Conservation (phyloP, 2,329 filamentous ascomycete species). For the Aspergillus sp. region DNA sequence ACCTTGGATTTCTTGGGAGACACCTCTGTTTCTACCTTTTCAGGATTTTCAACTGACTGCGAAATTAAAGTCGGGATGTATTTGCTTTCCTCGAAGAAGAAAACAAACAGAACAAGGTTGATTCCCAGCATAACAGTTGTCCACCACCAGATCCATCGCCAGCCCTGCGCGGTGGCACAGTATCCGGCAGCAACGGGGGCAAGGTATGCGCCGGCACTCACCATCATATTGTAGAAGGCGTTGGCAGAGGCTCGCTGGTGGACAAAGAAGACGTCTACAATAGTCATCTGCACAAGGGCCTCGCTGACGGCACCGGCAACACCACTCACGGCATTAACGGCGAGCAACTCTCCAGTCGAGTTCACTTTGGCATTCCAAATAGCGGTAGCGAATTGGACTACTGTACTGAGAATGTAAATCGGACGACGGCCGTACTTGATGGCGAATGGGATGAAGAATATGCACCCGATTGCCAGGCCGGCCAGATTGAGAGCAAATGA, state of each 20-base stretch:
- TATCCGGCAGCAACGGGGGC: conserved; percentile 24
- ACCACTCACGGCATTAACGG: conserved; percentile 5
- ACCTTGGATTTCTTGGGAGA: too few species aligned
- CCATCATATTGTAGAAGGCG: conserved; percentile 10
- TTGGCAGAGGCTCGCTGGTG: conserved; percentile 13
- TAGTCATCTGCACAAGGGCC: conserved; percentile 15
- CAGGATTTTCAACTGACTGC: accelerated
- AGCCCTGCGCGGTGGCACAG: conserved; percentile 43
- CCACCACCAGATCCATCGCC: conserved; percentile 55
- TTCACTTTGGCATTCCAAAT: conserved; percentile 1
- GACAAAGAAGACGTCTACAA: conserved; percentile 16
- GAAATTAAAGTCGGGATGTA: not conserved
- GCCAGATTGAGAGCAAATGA: conserved; percentile 10
- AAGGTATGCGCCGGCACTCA: conserved; percentile 3
- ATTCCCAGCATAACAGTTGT: conserved; percentile 43
- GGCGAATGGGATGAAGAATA: conserved; percentile 16
- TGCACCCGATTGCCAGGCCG: conserved; percentile 10
- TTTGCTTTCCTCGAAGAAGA: conserved; percentile 47
- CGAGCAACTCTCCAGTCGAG: not conserved
- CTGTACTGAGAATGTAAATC: conserved; percentile 1
- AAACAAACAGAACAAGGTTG: conserved; percentile 43
- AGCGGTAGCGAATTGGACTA: not conserved
- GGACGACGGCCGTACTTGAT: conserved; percentile 13
- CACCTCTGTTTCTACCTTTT: too few species aligned
- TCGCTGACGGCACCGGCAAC: conserved; percentile 12